phyloP scores from a whole-genome alignment of 2,329 filamentous ascomycete genomes.

The Aspergillus transmontanensis region DNA sequence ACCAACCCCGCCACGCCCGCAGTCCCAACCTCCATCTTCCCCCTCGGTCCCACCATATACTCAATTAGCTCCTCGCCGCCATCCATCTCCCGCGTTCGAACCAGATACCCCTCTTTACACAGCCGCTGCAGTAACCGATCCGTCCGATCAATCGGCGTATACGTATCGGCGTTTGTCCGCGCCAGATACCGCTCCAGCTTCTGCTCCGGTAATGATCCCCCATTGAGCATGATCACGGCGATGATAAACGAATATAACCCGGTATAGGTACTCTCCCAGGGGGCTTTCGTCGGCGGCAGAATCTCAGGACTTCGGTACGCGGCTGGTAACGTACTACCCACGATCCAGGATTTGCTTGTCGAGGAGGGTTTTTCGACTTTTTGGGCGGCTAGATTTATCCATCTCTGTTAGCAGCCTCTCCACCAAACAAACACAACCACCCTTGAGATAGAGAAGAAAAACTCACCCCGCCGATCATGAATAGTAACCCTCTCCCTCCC shows the following conservation, averaged over 20 bases:
- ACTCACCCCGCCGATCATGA: conserved; percentile 71
- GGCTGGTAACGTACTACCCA: conserved; percentile 71
- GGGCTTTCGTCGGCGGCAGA: conserved; percentile 67
- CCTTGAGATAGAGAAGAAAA: too few relatives aligned
- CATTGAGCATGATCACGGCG: conserved; percentile 71
- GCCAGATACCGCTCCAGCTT: conserved; percentile 76
- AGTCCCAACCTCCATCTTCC: conserved; percentile 81
- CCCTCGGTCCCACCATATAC: conserved; percentile 82
- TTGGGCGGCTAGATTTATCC: conserved; percentile 50
- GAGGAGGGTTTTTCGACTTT: conserved; percentile 45
- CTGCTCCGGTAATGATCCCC: conserved; percentile 74
- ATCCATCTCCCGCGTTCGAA: conserved; percentile 68
- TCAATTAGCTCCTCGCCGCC: conserved; percentile 76
- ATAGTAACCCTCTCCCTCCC: conserved; percentile 78
- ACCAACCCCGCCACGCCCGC: conserved; percentile 74
- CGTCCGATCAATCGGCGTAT: conserved; percentile 74
- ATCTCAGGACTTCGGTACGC: conserved; percentile 69
- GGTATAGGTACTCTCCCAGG: conserved; percentile 76
- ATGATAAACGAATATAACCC: conserved; percentile 81
- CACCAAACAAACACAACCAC: too few relatives aligned
- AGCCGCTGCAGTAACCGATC: conserved; percentile 74
- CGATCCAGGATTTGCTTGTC: conserved; percentile 71
- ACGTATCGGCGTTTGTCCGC: conserved; percentile 73
- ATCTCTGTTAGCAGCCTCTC: not conserved
- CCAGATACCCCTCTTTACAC: conserved; percentile 79